Conservation (phyloP, 1,284 basidiomycete species). For the Rhodotorula sp. region DNA sequence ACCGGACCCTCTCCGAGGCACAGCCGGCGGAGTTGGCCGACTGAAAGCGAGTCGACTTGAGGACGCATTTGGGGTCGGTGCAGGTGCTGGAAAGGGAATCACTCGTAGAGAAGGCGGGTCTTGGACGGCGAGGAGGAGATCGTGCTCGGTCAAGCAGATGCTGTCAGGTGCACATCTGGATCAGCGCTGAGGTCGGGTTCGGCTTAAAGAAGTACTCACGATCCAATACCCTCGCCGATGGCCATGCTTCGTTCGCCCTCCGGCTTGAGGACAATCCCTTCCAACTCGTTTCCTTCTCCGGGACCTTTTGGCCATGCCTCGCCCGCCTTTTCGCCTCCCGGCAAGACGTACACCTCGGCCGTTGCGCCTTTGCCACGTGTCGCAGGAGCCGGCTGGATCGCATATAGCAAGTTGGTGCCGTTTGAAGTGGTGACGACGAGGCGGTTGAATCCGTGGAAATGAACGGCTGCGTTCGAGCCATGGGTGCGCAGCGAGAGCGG, state of each 20-base stretch:
- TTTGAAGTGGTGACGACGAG: constrained; percentile 35
- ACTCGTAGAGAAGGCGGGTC: constrained; percentile 41
- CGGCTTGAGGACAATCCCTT: constrained; percentile 21
- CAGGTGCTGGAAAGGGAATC: constrained; percentile 36
- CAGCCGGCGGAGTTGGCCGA: neutral
- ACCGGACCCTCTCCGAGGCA: constrained; percentile 13
- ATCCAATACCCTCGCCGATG: constrained; percentile 32
- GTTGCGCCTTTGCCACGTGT: neutral
- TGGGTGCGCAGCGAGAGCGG: constrained; percentile 37
- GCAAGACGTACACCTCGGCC: constrained; percentile 30
- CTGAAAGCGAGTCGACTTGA: neutral
- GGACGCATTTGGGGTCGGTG: neutral
- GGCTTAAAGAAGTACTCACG: constrained; percentile 7
- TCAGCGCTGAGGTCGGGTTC: too few species aligned
- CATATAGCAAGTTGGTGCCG: constrained; percentile 37
- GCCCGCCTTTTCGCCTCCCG: constrained; percentile 23
- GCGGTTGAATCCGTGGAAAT: constrained; percentile 25
- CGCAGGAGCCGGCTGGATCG: constrained; percentile 12
- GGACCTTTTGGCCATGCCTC: constrained; percentile 30
- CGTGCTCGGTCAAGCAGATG: constrained; percentile 35
- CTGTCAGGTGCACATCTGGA: too few species aligned
- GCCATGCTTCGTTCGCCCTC: constrained; percentile 31
- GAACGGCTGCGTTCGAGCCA: constrained; percentile 27
- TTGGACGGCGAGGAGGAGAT: constrained; percentile 37
- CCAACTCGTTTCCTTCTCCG: constrained; percentile 27